Evolutionary conservation across 2,329 filamentous ascomycete genomes (phyloP).

Genomic region (Cladosporium colombiae): DNA sequence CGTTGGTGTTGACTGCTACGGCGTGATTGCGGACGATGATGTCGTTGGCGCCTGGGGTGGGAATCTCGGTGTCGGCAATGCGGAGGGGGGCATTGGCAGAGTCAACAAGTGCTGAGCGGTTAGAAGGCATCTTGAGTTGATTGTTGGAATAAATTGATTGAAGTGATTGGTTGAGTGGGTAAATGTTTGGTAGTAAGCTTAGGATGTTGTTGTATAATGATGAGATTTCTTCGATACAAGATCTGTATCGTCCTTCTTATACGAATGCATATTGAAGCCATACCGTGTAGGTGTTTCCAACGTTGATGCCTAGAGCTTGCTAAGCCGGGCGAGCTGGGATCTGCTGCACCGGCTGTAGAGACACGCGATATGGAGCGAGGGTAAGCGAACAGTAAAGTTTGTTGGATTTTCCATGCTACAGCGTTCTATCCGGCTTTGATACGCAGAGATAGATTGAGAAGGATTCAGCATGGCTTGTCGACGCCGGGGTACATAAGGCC

Average conservation of each 20-base stretch:
- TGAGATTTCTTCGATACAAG: neutral
- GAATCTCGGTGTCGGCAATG: slow-evolving; percentile 29
- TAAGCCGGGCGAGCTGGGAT: neutral
- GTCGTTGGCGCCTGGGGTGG: slow-evolving; percentile 29
- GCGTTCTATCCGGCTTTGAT: neutral
- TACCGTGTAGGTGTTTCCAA: neutral
- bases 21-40: slow-evolving; percentile 33
- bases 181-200: neutral
- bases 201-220: neutral
- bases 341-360: neutral
- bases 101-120: slow-evolving; percentile 20
- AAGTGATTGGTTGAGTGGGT: neutral
- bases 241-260: neutral
- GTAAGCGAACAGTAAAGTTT: neutral
- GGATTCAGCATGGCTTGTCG: neutral
- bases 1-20: slow-evolving; percentile 34
- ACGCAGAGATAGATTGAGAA: neutral
- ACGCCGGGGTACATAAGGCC: neutral
- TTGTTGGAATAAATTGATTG: neutral
- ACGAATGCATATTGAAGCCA: neutral
- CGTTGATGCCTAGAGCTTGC: neutral
- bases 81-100: slow-evolving; percentile 22
- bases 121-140: neutral
- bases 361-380: neutral
- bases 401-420: neutral